Percentiles rank a stretch among this genome's conserved stretches.
phyloP scores from a whole-genome alignment of 2,329 filamentous ascomycete genomes.

The Xylariaceae sp. region DNA sequence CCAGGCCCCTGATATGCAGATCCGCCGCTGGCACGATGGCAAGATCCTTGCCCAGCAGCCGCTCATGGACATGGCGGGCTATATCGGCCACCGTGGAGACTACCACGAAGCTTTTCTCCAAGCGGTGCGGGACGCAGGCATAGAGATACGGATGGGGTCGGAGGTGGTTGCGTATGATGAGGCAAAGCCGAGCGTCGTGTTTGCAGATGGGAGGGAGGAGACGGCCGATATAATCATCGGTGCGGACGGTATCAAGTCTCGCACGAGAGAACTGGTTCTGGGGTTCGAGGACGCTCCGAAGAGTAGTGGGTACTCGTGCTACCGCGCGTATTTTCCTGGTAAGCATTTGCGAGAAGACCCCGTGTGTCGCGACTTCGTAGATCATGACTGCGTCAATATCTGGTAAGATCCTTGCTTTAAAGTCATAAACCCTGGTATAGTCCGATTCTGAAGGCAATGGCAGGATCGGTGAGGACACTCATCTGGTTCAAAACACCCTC shows the following conservation, averaged over 20 bases:
- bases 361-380: constrained; percentile 44
- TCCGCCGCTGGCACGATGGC: constrained; percentile 50
- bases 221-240: constrained; percentile 53
- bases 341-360: constrained; percentile 40
- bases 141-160: constrained; percentile 44
- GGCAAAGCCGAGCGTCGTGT: constrained; percentile 36
- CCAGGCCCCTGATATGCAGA: constrained; percentile 50
- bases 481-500: constrained; percentile 48
- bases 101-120: constrained; percentile 47
- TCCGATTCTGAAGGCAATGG: neutral
- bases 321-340: constrained; percentile 49
- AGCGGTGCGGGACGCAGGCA: constrained; percentile 42
- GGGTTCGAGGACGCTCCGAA: constrained; percentile 56
- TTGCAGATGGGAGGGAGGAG: constrained; percentile 42
- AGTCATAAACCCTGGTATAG: neutral
- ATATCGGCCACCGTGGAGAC: constrained; percentile 49
- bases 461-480: constrained; percentile 47
- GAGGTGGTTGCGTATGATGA: constrained; percentile 45
- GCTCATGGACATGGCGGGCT: constrained; percentile 54
- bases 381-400: constrained; percentile 49
- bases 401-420: constrained; percentile 30
- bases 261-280: constrained; percentile 53
- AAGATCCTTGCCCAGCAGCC: constrained; percentile 50
- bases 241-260: constrained; percentile 53
- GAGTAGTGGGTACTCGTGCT: constrained; percentile 56